phyloP scores from a whole-genome alignment of 352 stramenopile species.

The Peronospora destructor region DNA sequence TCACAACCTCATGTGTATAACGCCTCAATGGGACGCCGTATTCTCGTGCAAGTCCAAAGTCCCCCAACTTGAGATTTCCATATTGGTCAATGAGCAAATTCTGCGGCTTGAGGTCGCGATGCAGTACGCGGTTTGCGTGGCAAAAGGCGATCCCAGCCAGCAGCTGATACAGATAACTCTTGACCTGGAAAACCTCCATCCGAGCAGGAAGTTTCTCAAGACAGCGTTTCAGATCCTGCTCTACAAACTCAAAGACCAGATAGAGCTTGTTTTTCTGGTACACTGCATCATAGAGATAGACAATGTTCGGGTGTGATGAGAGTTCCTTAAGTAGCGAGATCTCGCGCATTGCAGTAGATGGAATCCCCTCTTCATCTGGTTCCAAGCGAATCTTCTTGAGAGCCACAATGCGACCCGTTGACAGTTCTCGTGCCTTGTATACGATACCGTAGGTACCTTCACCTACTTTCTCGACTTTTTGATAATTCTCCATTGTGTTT shows the following conservation, averaged over 20 bases:
- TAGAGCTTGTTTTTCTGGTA: slow-evolving; percentile 86
- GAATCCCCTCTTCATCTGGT: slow-evolving; percentile 95
- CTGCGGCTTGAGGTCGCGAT: slow-evolving; percentile 97
- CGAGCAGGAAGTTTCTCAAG: slow-evolving; percentile 90
- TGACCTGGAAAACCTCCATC: slow-evolving; percentile 75
- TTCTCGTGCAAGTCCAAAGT: slow-evolving; percentile 89
- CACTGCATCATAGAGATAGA: slow-evolving; percentile 81
- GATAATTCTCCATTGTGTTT: slow-evolving; percentile 70
- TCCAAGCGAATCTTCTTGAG: slow-evolving; percentile 91
- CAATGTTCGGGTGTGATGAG: slow-evolving; percentile 91
- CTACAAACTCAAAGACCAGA: slow-evolving; percentile 82
- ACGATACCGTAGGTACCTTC: slow-evolving; percentile 96
- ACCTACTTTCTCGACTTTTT: slow-evolving; percentile 83
- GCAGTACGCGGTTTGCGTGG: slow-evolving; percentile 93
- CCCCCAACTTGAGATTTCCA: slow-evolving; percentile 86
- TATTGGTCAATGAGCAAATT: slow-evolving; percentile 90
- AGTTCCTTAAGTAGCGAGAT: slow-evolving; percentile 95
- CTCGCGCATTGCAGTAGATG: slow-evolving; percentile 95
- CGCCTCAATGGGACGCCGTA: slow-evolving; percentile 81
- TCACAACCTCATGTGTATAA: slow-evolving; percentile 94
- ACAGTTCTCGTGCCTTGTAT: slow-evolving; percentile 92
- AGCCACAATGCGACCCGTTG: slow-evolving; percentile 88
- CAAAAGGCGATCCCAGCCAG: slow-evolving; percentile 88
- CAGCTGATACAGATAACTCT: slow-evolving; percentile 81
- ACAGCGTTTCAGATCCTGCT: slow-evolving; percentile 84